Evolutionary conservation across 352 stramenopile species (phyloP).

Genomic region (Pythium dissotocum): DNA sequence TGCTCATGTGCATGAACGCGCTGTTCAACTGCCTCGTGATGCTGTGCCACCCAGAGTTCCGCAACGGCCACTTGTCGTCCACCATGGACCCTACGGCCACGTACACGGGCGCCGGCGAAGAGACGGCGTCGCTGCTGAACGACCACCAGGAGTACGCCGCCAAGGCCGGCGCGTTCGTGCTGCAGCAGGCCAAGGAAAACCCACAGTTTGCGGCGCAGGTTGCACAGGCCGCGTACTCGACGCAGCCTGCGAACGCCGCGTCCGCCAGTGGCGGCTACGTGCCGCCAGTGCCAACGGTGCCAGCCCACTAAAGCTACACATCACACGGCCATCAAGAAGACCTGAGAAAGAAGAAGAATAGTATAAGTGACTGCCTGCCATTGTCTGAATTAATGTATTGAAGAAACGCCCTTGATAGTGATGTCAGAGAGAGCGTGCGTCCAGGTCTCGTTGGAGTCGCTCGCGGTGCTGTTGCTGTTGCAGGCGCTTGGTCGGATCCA

Average conservation of each 20-base stretch:
- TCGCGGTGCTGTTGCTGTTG: slow-evolving; percentile 24
- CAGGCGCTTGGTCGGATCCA: slow-evolving; percentile 23
- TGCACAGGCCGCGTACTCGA: slow-evolving; percentile 21
- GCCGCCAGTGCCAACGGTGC: slow-evolving; percentile 19
- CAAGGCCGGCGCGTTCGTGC: slow-evolving; percentile 65
- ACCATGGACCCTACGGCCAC: slow-evolving; percentile 77
- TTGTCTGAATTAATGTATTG: slow-evolving; percentile 23
- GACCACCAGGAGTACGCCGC: slow-evolving; percentile 62
- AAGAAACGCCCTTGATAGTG: neutral
- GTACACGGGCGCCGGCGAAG: slow-evolving; percentile 64
- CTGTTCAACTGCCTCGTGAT: slow-evolving; percentile 79
- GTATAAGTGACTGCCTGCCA: neutral
- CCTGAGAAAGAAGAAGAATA: neutral
- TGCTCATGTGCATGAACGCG: slow-evolving; percentile 80
- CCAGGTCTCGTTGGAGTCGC: slow-evolving; percentile 12
- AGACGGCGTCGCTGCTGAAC: slow-evolving; percentile 64
- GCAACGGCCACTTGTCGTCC: slow-evolving; percentile 61
- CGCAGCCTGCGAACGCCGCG: slow-evolving; percentile 12
- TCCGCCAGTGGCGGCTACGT: slow-evolving; percentile 18
- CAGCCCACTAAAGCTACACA: neutral
- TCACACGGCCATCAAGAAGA: neutral
- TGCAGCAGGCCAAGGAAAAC: slow-evolving; percentile 69
- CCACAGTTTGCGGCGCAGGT: slow-evolving; percentile 75
- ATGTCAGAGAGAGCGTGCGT: neutral
- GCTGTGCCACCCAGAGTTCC: slow-evolving; percentile 86